Evolutionary conservation across 805 yeast genomes (phyloP), one percentile per base, ranked within the genome.

Genomic region (Kluyveromyces siamensis): DNA sequence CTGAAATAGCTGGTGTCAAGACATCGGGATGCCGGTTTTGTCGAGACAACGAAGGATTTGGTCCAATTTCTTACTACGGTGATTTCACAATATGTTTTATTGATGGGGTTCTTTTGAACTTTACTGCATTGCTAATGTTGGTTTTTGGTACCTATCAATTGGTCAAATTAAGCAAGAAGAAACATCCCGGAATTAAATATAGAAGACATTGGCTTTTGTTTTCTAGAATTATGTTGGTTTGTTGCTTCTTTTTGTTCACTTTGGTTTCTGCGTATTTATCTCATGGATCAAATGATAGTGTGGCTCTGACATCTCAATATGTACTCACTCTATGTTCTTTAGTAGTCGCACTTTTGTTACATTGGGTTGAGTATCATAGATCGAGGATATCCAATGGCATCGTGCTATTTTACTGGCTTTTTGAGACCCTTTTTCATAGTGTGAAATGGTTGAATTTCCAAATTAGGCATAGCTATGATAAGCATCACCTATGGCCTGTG

Each of bases 361-460:
- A 87, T 50, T 84, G 80, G 65, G 62, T 84, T 50, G 97, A 91
- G 62, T 83, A 80, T 58, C 77, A 74, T 64, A 80, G 85, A 61
- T 62, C 81, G 10, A 73, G 68, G 40, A 76, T 86, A 19, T 80
- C 96, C 1, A 78, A 75, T 55, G 83, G 91, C 1, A 71, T 79
- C 0, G 67, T 89, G 43, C 74, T 91, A 38, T 72, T 83, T 53
- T 91, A 78, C 66, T 91, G 96, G 96, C 68, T 84, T 43, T 71
- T 81, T 49, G 71, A 75, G 39, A 56, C 75, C 0, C 47, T 83
- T 6, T 69, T 79, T 36, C 76, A 77, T 19, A 48, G 69, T 10
- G 67, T 77, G 37, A 76, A 77, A 53, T 56, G 77, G 6, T 55
- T 68, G 33, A 72, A 74, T 52, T 55, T 69, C 36, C 27, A 56